Evolutionary conservation across 1,139 yeast genomes (phyloP), one percentile per base, ranked within the genome.

Genomic region (Chernovozyma sophiae-reginae): DNA sequence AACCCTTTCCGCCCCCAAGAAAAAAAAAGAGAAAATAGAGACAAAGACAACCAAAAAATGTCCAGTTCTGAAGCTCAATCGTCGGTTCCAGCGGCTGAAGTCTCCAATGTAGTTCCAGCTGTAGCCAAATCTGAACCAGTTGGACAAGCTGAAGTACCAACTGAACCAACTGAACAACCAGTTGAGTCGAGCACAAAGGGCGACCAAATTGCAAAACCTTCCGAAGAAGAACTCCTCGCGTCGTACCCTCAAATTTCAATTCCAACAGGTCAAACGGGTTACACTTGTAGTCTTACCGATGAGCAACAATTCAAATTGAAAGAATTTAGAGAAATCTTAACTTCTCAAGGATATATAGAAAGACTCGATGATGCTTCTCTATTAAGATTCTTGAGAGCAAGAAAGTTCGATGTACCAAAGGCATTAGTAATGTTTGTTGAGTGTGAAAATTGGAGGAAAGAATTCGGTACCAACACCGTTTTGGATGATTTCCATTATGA

Each of bases 391-490:
- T 72, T 94, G 50, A 79, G 98, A 57, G 98, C 98, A 15, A 81
- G 98, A 62, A 90, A 89, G 72, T 92, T 92, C 55, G 96, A 89
- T 52, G 67, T 92, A 31, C 75, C 68, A 42, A 77, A 81, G 57
- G 86, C 97, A 30, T 76, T 77, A 57, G 78, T 74, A 46, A 92
- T 92, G 98, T 92, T 74, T 55, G 74, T 72, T 46, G 79, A 76
- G 46, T 90, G 97, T 65, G 98, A 92, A 65, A 77, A 77, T 45
- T 92, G 98, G 98, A 79, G 98, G 60, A 66, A 74, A 52, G 86
- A 81, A 43, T 87, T 75, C 51, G 97, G 96, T 42, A 79, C 87
- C 35, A 85, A 92, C 63, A 86, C 92, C 42, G 84, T 92, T 48
- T 71, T 92, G 56, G 68, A 74, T 49, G 96, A 87, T 58, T 92